Evolutionary conservation across 2,329 filamentous ascomycete genomes (phyloP).

Genomic region (Pyricularia sp.): DNA sequence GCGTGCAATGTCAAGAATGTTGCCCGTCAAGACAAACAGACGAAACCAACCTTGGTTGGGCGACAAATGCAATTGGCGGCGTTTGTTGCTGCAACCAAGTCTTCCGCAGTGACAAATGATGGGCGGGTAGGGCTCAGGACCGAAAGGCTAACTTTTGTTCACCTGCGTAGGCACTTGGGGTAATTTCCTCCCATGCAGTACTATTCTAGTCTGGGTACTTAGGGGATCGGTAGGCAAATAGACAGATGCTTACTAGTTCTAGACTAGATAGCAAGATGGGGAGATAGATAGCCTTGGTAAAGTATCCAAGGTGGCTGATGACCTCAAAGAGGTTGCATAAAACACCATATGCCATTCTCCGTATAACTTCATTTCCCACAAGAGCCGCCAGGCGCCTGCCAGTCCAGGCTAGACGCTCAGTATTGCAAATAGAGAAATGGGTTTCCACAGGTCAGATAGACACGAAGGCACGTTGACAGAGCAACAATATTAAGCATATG

Average conservation of each 20-base stretch:
- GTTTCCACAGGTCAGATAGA: neutral
- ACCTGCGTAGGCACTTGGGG: neutral
- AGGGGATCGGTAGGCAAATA: too few relatives aligned
- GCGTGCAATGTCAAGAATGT: neutral
- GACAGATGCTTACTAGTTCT: too few relatives aligned
- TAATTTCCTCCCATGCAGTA: too few relatives aligned
- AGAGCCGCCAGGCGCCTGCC: neutral
- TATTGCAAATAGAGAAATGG: neutral
- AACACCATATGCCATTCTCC: neutral
- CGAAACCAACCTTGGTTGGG: neutral
- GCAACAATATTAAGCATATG: neutral
- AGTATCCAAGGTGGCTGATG: too few relatives aligned
- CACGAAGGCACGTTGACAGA: neutral
- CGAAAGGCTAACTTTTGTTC: neutral
- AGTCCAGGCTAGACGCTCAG: neutral
- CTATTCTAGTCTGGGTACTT: too few relatives aligned
- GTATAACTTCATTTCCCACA: neutral
- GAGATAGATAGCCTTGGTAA: too few relatives aligned
- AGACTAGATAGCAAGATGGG: too few relatives aligned
- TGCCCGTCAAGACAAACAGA: neutral
- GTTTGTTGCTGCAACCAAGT: neutral
- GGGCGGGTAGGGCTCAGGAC: neutral
- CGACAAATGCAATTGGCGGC: neutral
- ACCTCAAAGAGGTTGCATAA: neutral
- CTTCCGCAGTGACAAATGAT: neutral